These are phyloP conservation scores for Athelia sp. DNA, from an alignment of 1,284 basidiomycete genomes.

Conservation along the genomic window DNA sequence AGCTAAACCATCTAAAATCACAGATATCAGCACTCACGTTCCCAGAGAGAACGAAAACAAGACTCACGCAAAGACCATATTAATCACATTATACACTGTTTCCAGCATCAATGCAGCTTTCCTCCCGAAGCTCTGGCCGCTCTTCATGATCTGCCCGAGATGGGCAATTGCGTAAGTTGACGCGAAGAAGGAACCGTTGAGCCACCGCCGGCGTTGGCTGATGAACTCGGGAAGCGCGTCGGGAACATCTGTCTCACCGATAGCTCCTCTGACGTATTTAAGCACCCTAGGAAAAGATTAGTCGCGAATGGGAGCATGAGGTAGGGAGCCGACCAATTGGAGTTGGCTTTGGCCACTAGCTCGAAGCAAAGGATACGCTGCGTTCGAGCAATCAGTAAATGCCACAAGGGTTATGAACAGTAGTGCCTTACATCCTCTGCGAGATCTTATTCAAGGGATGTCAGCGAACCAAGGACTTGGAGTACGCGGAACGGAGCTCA, in stretches of 20 bases:
- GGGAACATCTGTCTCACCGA: constrained; percentile 96
- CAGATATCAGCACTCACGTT: no score
- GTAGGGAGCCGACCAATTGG: constrained; percentile 57
- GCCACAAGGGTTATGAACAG: constrained; percentile 1
- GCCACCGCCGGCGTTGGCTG: constrained; percentile 85
- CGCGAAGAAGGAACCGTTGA: constrained; percentile 95
- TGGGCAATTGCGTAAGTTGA: constrained; percentile 84
- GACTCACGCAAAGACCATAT: constrained; percentile 67
- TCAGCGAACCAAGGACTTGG: no score
- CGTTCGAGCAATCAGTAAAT: constrained; percentile 5
- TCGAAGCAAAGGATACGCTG: constrained; percentile 98
- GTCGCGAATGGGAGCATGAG: no score
- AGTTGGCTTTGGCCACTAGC: constrained; percentile 87
- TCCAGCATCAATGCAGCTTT: constrained; percentile 78
- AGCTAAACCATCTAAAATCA: constrained; percentile 68
- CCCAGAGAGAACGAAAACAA: no score
- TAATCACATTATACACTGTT: constrained; percentile 85
- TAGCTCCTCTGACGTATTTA: constrained; percentile 93
- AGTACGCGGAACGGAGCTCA: no score
- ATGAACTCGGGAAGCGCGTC: constrained; percentile 95
- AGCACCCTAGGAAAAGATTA: no score
- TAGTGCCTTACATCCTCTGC: constrained; percentile 69
- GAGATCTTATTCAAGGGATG: constrained; percentile 56
- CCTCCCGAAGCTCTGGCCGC: constrained; percentile 78
- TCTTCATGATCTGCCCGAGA: constrained; percentile 77